Conservation (phyloP, 192 early-diverging fungal species). For the Spizellomyces punctatus region DNA sequence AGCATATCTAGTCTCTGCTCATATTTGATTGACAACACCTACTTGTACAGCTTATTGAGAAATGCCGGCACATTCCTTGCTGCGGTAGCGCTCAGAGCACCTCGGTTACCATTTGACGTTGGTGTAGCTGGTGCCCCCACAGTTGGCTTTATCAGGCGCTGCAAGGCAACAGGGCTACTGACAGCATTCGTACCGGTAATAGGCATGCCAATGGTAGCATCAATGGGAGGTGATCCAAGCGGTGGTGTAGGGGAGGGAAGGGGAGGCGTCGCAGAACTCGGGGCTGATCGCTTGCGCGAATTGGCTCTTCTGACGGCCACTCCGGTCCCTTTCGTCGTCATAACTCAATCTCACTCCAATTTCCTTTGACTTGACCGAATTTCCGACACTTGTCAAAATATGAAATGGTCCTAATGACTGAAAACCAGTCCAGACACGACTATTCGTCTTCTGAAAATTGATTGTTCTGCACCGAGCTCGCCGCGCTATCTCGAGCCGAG, state of each 20-base stretch:
- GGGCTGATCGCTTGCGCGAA: neutral
- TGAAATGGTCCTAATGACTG: too few relatives aligned
- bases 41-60: constrained; percentile 91
- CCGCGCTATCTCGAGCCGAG: too few relatives aligned
- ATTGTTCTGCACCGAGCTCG: too few relatives aligned
- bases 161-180: neutral
- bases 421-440: too few relatives aligned
- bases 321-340: neutral
- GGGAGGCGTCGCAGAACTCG: neutral
- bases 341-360: too few relatives aligned
- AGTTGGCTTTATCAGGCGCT: constrained; percentile 3
- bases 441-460: too few relatives aligned
- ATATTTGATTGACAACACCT: constrained; percentile 28
- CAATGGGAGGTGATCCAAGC: too few relatives aligned
- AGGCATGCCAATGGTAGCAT: too few relatives aligned
- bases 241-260: too few relatives aligned
- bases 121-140: neutral
- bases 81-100: constrained; percentile 26
- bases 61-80: constrained; percentile 80
- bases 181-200: too few relatives aligned
- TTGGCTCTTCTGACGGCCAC: neutral
- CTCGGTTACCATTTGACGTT: neutral
- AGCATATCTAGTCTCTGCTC: neutral
- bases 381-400: too few relatives aligned
- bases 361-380: too few relatives aligned